Evolutionary conservation across 306 rosid species (phyloP).

Genomic region (Quercus variabilis): DNA sequence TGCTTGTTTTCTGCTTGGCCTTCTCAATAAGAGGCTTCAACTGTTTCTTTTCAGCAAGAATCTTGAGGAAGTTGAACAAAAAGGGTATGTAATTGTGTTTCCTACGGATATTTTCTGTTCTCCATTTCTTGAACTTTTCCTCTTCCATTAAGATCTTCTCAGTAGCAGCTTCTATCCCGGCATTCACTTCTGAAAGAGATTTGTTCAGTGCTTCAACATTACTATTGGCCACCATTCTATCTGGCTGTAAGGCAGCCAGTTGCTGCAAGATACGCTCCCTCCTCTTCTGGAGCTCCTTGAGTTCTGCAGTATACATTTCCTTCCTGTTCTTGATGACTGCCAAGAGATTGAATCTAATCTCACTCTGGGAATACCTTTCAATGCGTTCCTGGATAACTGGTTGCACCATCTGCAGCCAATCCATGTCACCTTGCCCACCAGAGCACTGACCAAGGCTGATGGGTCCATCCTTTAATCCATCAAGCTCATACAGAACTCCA

Average conservation of each 20-base stretch:
- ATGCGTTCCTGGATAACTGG: slow-evolving; percentile 96
- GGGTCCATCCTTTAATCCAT: slow-evolving; percentile 97
- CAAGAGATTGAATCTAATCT: slow-evolving; percentile 90
- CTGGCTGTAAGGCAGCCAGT: slow-evolving; percentile 60
- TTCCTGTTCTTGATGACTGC: slow-evolving; percentile 90
- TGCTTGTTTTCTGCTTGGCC: slow-evolving; percentile 83
- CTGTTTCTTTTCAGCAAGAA: slow-evolving; percentile 98
- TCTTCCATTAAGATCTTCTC: slow-evolving; percentile 91
- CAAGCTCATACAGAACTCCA: slow-evolving; percentile 92
- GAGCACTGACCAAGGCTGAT: slow-evolving; percentile 94
- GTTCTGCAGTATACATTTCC: slow-evolving; percentile 82
- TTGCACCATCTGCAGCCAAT: slow-evolving; percentile 90
- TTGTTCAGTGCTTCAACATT: slow-evolving; percentile 73
- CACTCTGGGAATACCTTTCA: slow-evolving; percentile 83
- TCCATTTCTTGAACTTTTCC: slow-evolving; percentile 93
- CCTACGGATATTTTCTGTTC: slow-evolving; percentile 85
- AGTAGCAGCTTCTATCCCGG: slow-evolving; percentile 83
- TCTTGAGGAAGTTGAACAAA: slow-evolving; percentile 88
- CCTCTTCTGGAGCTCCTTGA: slow-evolving; percentile 95
- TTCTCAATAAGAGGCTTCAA: slow-evolving; percentile 96
- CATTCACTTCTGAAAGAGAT: slow-evolving; percentile 85
- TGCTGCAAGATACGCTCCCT: slow-evolving; percentile 96
- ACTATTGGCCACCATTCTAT: slow-evolving; percentile 51
- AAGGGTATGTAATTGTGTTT: slow-evolving; percentile 99
- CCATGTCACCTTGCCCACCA: slow-evolving; percentile 77